phyloP scores from a whole-genome alignment of 2,329 filamentous ascomycete genomes.

The Phoma sp. region DNA sequence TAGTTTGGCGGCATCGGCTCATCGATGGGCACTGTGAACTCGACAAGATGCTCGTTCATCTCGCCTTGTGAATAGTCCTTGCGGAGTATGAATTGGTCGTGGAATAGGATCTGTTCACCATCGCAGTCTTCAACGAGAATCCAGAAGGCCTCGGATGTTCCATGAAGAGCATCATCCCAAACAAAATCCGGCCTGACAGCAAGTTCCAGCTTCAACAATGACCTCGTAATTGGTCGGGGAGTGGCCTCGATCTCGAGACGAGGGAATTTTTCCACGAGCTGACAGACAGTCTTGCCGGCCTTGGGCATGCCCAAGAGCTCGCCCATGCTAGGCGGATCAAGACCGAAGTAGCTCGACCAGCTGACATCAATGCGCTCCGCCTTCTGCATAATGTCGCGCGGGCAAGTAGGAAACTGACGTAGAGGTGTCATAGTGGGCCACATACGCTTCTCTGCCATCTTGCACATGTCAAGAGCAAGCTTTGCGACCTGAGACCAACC shows the following conservation, averaged over 20 bases:
- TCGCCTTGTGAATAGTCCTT: slow-evolving; percentile 87
- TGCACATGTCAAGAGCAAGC: slow-evolving; percentile 90
- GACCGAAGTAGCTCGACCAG: slow-evolving; percentile 92
- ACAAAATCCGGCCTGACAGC: slow-evolving; percentile 93
- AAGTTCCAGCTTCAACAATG: slow-evolving; percentile 87
- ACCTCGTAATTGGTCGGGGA: slow-evolving; percentile 92
- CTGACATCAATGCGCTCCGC: slow-evolving; percentile 93
- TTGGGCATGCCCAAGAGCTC: slow-evolving; percentile 91
- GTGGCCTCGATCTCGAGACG: slow-evolving; percentile 91
- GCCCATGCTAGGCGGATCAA: slow-evolving; percentile 95
- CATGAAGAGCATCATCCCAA: slow-evolving; percentile 91
- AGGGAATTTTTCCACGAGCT: slow-evolving; percentile 89
- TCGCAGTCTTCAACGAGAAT: slow-evolving; percentile 97
- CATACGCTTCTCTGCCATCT: slow-evolving; percentile 99
- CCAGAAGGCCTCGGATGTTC: slow-evolving; percentile 91
- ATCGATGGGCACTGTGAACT: slow-evolving; percentile 94
- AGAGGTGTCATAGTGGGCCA: slow-evolving; percentile 99
- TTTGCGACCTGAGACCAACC: slow-evolving; percentile 94
- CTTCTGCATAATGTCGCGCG: slow-evolving; percentile 86
- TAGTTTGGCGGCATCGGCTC: slow-evolving; percentile 99
- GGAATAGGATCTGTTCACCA: slow-evolving; percentile 92
- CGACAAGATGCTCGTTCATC: slow-evolving; percentile 89
- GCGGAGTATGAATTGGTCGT: slow-evolving; percentile 90
- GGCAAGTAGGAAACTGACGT: slow-evolving; percentile 80
- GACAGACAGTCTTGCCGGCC: slow-evolving; percentile 83